These are phyloP conservation scores for Psophocarpus tetragonolobus DNA, from an alignment of 306 rosid genomes.

Conservation along the genomic window DNA sequence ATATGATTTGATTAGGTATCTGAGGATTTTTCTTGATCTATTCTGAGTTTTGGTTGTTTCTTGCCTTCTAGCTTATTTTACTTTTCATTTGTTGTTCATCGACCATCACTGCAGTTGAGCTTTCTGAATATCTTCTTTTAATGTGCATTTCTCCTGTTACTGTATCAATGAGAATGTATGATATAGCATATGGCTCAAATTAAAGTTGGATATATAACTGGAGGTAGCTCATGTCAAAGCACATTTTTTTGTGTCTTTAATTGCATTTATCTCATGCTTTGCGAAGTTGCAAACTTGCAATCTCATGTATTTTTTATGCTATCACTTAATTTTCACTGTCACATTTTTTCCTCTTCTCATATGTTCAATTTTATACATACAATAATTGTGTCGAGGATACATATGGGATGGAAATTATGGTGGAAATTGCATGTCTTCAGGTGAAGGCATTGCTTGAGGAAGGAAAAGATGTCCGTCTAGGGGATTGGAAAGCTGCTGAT, in stretches of 20 bases:
- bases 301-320: not conserved
- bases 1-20: not conserved
- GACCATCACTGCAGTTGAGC: not conserved
- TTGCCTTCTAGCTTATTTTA: not conserved
- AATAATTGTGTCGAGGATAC: conserved; percentile 2
- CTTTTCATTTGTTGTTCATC: not conserved
- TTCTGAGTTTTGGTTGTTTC: not conserved
- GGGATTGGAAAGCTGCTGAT: conserved; percentile 98
- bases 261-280: conserved; percentile 17
- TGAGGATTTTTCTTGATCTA: conserved; percentile 17
- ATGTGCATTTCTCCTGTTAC: not conserved
- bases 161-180: not conserved
- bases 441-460: conserved; percentile 75
- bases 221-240: not conserved
- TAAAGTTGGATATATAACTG: not conserved
- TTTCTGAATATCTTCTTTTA: not conserved
- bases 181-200: not conserved
- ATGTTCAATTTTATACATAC: not conserved
- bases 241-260: not conserved
- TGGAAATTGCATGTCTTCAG: conserved; percentile 49
- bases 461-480: conserved; percentile 92
- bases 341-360: not conserved
- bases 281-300: no score
- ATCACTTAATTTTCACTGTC: not conserved
- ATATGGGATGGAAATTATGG: conserved; percentile 13